phyloP scores from a whole-genome alignment of 148 eudicot genomes.

The Chenopodium suecicum region DNA sequence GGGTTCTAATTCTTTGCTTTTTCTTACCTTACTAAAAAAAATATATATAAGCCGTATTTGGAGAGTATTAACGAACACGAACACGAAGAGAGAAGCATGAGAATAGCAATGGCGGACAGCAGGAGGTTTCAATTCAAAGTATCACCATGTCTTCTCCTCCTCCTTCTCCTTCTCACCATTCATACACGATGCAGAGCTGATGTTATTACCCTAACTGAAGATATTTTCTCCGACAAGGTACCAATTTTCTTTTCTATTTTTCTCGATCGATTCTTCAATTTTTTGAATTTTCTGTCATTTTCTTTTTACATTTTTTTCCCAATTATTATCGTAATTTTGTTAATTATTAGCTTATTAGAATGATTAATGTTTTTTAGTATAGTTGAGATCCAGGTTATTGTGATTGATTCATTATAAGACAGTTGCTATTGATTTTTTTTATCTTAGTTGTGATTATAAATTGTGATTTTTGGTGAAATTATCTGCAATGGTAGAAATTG shows the following conservation, averaged over 20 bases:
- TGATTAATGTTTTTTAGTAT: not conserved
- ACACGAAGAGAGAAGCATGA: not conserved
- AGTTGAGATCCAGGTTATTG: not conserved
- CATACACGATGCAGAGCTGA: slow-evolving; percentile 38
- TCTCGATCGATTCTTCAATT: not conserved
- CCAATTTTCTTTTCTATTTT: not conserved
- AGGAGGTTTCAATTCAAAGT: not conserved
- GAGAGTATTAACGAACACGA: slow-evolving; percentile 10
- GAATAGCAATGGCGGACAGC: not conserved
- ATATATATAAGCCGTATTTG: too few species aligned
- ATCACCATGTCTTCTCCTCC: slow-evolving; percentile 26
- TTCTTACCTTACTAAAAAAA: too few species aligned
- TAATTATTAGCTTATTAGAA: not conserved
- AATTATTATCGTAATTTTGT: not conserved
- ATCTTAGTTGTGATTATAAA: not conserved
- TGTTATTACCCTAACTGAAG: slow-evolving; percentile 54
- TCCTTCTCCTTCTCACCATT: slow-evolving; percentile 27
- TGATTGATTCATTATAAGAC: not conserved
- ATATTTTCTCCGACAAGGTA: slow-evolving; percentile 70
- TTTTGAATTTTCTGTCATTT: too few species aligned
- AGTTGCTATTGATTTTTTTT: not conserved
- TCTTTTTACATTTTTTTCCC: too few species aligned
- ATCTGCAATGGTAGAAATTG: not conserved
- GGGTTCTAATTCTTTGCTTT: too few species aligned
- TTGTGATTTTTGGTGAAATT: not conserved